Base-by-base conservation (phyloP, 768 basidiomycete species). In the Tubosaeta sp. region DNA sequence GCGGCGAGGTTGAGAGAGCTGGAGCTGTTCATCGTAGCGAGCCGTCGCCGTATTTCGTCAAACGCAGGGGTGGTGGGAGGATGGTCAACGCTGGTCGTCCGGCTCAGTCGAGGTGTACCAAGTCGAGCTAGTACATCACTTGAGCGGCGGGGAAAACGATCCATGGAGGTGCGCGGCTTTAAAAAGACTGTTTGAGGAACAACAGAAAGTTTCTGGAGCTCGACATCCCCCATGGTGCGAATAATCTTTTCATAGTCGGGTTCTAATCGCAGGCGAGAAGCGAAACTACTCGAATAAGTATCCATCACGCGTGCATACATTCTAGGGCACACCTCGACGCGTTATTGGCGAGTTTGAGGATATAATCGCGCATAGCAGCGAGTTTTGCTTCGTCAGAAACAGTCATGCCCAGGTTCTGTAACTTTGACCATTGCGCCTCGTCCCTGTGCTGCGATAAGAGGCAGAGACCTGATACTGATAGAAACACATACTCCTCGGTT, bases 101-200 rank as follows among this genome's bases (percentile, higher is more conserved):
- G 76, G 49, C 76, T 76, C 39, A 75, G 57, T 11, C 76, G 74
- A 7, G 74, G 75, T 1, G 84, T 83, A 29, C 79, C 79, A 46
- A 25, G 79, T 75, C 79, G 77, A 16, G 74, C 67, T 26, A 71
- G 56, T 1, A 72, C 44, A n/a, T 75, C 63, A 7, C 72, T 72
- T 43, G 74, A 69, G 51, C 75, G 74, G 31, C 79, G 79, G 27
- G 78, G 74, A 13, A 72, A 64, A 39, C 59, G 61, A 6, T 85
- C 82, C 6, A 72, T 65, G 22, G 69, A 64, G 17, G 66, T 43
- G 17, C 56, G 55, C 26, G 79, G 64, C 60, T 80, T 89, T 59
- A 97, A 73, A 69, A 97, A 97, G 17, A 97, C 84, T 0, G 92
- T 97, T 53, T 91, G 91, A 12, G 93, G 92, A 0, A 94, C 88